Conservation (phyloP, 495 filamentous ascomycete genomes). For the Stereocaulon alpinum region DNA sequence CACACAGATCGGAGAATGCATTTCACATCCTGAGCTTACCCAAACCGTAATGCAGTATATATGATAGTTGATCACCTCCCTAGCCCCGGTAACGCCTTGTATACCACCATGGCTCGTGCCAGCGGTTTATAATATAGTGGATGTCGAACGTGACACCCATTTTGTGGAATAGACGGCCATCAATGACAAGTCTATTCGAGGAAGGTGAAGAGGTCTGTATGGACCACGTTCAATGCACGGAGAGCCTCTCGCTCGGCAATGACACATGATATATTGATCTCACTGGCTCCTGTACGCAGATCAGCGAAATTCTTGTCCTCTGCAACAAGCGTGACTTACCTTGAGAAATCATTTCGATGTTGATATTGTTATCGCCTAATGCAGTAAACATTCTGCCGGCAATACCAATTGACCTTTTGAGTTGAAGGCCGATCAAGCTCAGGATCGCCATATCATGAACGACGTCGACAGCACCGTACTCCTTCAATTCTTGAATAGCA, state of each 20-base stretch:
- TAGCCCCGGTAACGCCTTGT: background rate
- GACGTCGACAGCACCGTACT: slow-evolving; percentile 74
- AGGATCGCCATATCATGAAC: slow-evolving; percentile 84
- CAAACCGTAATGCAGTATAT: background rate
- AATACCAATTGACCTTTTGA: slow-evolving; percentile 91
- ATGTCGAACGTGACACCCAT: background rate
- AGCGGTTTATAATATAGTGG: background rate
- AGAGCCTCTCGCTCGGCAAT: slow-evolving; percentile 84
- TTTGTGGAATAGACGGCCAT: background rate
- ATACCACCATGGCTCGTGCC: background rate
- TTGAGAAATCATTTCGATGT: slow-evolving; percentile 23
- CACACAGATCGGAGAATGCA: background rate
- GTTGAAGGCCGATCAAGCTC: slow-evolving; percentile 80
- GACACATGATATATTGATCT: slow-evolving; percentile 98
- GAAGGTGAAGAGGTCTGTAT: slow-evolving; percentile 78
- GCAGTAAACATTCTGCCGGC: slow-evolving; percentile 84
- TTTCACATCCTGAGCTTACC: background rate
- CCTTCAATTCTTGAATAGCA: slow-evolving; percentile 57
- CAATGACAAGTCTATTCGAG: slow-evolving; percentile 32
- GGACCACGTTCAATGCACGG: slow-evolving; percentile 85
- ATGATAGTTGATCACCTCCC: background rate
- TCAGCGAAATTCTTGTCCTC: background rate
- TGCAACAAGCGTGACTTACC: background rate
- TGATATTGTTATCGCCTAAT: slow-evolving; percentile 43
- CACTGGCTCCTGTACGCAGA: slow-evolving; percentile 63